Base-by-base conservation (phyloP, 805 yeast species). In the Priceomyces carsonii region DNA sequence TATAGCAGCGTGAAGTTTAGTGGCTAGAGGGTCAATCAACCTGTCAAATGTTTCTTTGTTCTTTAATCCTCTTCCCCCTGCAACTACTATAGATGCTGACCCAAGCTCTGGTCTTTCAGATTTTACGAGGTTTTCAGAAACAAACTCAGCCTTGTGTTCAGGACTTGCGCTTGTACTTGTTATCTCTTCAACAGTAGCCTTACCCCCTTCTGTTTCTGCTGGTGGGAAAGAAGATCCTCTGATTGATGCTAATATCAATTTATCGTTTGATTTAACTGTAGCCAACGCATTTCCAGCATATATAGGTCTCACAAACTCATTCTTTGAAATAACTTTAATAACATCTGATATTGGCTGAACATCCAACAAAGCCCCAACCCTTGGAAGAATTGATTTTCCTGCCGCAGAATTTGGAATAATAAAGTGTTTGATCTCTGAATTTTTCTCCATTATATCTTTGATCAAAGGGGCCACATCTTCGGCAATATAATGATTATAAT, bases 51-150 rank as follows among this genome's bases (percentile, higher is more conserved):
- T 82, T 57, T 85, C 96, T 61, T 89, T 90, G 61, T 80, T 80
- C 61, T 90, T 88, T 48, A 91, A 77, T 24, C 96, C 98, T 51
- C 96, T 80, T 27, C 99, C 99, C 26, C 99, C 99, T 17, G 96
- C 71, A 18, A 91, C 86, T 22, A 91, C 93, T 19, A 66, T 70
- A 37, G 78, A 61, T 5, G 99, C 96, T 14, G 95, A 77, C 6
- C 85, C 83, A 40, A 91, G 75, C 47, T 93, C 98, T 31, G 98
- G 97, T 57, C 96, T 82, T 53, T 85, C 95, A 32, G 85, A 79
- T 46, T 81, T 74, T 33, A 82, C 68, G 33, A 93, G 63, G 44
- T 82, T 76, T 60, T 87, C 95, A 29, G 85, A 75, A 19, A 85
- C 84, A 74, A 89, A 90, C 44, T 77, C 75, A 4, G 80, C 66